These are phyloP conservation scores for Botrytis fragariae DNA, from an alignment of 2,329 filamentous ascomycete genomes.

Conservation along the genomic window DNA sequence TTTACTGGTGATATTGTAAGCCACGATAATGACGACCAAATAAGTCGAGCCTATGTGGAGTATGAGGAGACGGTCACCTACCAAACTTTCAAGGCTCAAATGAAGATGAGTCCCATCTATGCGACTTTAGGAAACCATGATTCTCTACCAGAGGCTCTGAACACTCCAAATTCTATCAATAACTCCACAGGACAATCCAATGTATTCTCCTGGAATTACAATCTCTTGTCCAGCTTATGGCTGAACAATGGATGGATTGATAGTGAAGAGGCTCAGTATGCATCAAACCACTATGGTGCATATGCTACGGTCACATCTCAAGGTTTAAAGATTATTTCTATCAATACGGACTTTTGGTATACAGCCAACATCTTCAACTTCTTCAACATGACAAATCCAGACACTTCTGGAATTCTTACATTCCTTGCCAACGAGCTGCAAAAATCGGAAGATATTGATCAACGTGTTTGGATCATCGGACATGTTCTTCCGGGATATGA, in stretches of 20 bases:
- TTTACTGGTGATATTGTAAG: conserved; percentile 39
- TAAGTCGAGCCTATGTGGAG: conserved; percentile 34
- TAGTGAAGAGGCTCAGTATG: conserved; percentile 31
- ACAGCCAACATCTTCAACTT: conserved; percentile 34
- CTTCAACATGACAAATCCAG: conserved; percentile 33
- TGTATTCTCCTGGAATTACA: conserved; percentile 21
- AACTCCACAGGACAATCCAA: conserved; percentile 18
- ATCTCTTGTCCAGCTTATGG: conserved; percentile 21
- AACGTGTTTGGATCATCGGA: conserved; percentile 35
- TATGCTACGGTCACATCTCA: conserved; percentile 19
- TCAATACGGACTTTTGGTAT: conserved; percentile 38
- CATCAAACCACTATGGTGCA: conserved; percentile 31
- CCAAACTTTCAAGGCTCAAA: conserved; percentile 33
- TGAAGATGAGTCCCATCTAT: conserved; percentile 33
- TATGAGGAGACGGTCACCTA: conserved; percentile 36
- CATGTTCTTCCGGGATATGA: conserved; percentile 35
- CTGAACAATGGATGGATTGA: conserved; percentile 32
- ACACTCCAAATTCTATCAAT: conserved; percentile 13
- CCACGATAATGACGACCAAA: conserved; percentile 33
- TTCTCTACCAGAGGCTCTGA: conserved; percentile 7
- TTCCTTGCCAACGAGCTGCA: conserved; percentile 33
- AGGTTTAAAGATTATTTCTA: conserved; percentile 32
- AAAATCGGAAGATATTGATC: conserved; percentile 30
- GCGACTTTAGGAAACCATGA: conserved; percentile 37
- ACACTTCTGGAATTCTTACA: conserved; percentile 29